phyloP scores from a whole-genome alignment of 768 basidiomycete species.

The Tulasnella sp. region DNA sequence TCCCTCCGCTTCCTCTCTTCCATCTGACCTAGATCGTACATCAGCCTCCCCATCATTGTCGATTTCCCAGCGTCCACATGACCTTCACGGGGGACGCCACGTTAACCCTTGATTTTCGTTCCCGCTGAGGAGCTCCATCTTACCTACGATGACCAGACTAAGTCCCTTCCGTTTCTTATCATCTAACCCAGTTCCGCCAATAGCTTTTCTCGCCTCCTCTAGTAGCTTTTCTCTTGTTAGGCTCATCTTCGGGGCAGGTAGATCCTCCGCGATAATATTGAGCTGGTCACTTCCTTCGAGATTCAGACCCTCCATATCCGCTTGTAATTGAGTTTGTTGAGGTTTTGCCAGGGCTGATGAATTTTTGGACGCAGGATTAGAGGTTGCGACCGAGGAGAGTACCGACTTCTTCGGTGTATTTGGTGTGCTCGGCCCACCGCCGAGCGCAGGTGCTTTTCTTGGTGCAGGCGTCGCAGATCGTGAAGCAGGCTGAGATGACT shows the following conservation, averaged over 20 bases:
- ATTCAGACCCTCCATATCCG: constrained; percentile 71
- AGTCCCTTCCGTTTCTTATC: constrained; percentile 47
- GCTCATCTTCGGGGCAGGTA: constrained; percentile 46
- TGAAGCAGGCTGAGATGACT: constrained; percentile 18
- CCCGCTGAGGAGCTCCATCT: no score
- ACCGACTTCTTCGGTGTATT: constrained; percentile 39
- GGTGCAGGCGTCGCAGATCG: constrained; percentile 24
- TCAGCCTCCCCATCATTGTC: constrained; percentile 86
- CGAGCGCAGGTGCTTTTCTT: constrained; percentile 38
- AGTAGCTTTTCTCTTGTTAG: constrained; percentile 73
- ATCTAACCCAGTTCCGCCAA: constrained; percentile 39
- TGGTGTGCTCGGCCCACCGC: constrained; percentile 23
- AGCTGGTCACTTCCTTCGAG: constrained; percentile 37
- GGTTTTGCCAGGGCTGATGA: constrained; percentile 24
- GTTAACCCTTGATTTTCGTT: no score
- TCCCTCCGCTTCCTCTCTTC: constrained; percentile 74
- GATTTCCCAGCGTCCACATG: constrained; percentile 99
- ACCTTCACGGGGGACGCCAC: constrained; percentile 44
- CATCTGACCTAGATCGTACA: constrained; percentile 84
- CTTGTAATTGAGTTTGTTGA: constrained; percentile 42
- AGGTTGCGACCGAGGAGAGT: constrained; percentile 27
- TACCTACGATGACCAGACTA: constrained; percentile 89
- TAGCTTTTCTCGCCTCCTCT: constrained; percentile 55
- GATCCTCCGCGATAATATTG: constrained; percentile 32
- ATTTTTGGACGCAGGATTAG: constrained; percentile 38